Evolutionary conservation across 805 yeast species (phyloP).

Genomic region (Yarrowia divulgata): DNA sequence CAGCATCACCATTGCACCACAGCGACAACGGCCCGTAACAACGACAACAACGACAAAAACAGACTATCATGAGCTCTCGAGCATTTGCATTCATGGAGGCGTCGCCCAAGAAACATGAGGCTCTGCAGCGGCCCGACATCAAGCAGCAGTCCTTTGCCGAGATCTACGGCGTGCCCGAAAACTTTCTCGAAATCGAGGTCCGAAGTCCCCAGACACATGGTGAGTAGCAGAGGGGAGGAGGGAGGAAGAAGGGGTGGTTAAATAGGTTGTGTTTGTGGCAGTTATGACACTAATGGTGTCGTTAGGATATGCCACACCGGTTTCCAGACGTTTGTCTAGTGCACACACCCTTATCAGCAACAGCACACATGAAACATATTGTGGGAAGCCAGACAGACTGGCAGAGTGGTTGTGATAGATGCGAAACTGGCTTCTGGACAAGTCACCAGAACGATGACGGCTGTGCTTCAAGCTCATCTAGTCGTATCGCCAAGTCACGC

Average conservation of each 20-base stretch:
- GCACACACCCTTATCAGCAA: conserved; percentile 2
- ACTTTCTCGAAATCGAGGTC: conserved; percentile 88
- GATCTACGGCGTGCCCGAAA: conserved; percentile 92
- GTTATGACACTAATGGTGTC: too few species aligned
- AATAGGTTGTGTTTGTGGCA: too few species aligned
- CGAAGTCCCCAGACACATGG: conserved; percentile 80
- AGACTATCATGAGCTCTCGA: conserved; percentile 28
- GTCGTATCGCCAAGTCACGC: too few species aligned
- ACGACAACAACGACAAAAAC: neutral
- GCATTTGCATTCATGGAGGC: conserved; percentile 39
- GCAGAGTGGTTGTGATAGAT: too few species aligned
- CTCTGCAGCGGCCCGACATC: conserved; percentile 50
- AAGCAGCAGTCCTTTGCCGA: conserved; percentile 76
- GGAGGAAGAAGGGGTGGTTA: neutral
- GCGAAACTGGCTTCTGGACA: too few species aligned
- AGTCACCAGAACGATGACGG: too few species aligned
- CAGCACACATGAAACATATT: neutral
- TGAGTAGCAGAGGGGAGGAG: conserved; percentile 16
- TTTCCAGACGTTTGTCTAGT: too few species aligned
- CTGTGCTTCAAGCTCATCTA: too few species aligned
- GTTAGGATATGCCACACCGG: too few species aligned
- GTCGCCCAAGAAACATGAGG: conserved; percentile 46
- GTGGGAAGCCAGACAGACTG: neutral
- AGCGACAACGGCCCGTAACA: neutral
- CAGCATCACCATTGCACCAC: conserved; percentile 2